phyloP scores from a whole-genome alignment of 2,329 filamentous ascomycete species.

The Akanthomyces dipterigenus region DNA sequence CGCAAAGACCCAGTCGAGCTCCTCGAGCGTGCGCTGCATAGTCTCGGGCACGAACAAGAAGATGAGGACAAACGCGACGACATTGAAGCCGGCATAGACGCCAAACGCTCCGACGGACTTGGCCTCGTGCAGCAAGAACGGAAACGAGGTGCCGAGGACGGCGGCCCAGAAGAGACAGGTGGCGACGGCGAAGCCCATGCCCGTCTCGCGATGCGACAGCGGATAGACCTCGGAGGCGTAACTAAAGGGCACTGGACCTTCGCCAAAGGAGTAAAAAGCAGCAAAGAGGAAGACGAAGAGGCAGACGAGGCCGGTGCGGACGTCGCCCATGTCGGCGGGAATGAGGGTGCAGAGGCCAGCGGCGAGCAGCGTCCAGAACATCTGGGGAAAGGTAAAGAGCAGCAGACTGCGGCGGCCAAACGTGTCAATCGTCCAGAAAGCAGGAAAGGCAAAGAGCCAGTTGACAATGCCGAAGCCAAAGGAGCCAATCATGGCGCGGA shows the following conservation, averaged over 20 bases:
- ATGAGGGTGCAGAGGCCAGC: slow-evolving; percentile 48
- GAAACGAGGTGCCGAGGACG: slow-evolving; percentile 56
- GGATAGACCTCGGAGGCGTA: slow-evolving; percentile 66
- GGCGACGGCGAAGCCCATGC: slow-evolving; percentile 64
- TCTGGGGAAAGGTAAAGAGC: slow-evolving; percentile 37
- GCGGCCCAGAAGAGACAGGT: slow-evolving; percentile 57
- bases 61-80: slow-evolving; percentile 48
- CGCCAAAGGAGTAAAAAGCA: slow-evolving; percentile 44
- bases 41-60: slow-evolving; percentile 54
- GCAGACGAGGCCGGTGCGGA: slow-evolving; percentile 39
- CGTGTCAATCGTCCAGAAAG: slow-evolving; percentile 53
- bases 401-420: slow-evolving; percentile 48
- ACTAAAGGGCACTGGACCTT: slow-evolving; percentile 62
- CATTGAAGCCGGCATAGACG: slow-evolving; percentile 50
- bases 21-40: slow-evolving; percentile 47
- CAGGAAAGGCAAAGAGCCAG: slow-evolving; percentile 52
- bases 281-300: slow-evolving; percentile 52
- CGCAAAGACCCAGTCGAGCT: slow-evolving; percentile 54
- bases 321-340: slow-evolving; percentile 26
- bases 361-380: slow-evolving; percentile 35
- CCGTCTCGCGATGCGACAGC: slow-evolving; percentile 62
- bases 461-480: slow-evolving; percentile 53
- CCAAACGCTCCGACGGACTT: slow-evolving; percentile 44
- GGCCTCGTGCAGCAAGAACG: slow-evolving; percentile 43
- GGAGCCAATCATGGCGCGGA: slow-evolving; percentile 50